Evolutionary conservation across 2,329 filamentous ascomycete genomes (phyloP).

Genomic region (Fusarium marasasianum): DNA sequence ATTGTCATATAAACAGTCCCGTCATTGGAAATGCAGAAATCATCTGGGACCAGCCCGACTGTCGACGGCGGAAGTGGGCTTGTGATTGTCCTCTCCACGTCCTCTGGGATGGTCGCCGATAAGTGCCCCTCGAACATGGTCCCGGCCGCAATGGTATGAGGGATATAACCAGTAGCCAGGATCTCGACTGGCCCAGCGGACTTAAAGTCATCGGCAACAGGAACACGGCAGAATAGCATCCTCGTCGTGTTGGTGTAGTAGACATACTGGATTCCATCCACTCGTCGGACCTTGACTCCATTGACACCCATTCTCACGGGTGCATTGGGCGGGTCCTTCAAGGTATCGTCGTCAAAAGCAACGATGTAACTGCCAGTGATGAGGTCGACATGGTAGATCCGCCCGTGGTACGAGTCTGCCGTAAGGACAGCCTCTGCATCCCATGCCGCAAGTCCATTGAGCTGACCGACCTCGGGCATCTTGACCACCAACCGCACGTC

Average conservation of each 20-base stretch:
- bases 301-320: no score
- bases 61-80: not conserved
- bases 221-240: not conserved
- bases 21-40: fast-evolving
- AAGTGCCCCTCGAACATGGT: not conserved
- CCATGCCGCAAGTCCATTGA: no score
- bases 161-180: not conserved
- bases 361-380: fast-evolving
- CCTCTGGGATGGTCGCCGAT: not conserved
- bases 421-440: no score
- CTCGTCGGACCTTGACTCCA: no score
- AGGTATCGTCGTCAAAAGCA: fast-evolving
- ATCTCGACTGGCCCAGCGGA: not conserved
- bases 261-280: no score
- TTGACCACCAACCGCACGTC: no score
- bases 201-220: fast-evolving
- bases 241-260: no score
- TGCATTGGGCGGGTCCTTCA: no score
- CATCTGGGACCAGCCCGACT: not conserved
- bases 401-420: no score
- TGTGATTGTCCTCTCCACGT: not conserved
- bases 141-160: fast-evolving
- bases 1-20: not conserved
- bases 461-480: no score
- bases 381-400: no score